Conservation (phyloP, 2,329 filamentous ascomycete species). For the Fusarium chuoi region DNA sequence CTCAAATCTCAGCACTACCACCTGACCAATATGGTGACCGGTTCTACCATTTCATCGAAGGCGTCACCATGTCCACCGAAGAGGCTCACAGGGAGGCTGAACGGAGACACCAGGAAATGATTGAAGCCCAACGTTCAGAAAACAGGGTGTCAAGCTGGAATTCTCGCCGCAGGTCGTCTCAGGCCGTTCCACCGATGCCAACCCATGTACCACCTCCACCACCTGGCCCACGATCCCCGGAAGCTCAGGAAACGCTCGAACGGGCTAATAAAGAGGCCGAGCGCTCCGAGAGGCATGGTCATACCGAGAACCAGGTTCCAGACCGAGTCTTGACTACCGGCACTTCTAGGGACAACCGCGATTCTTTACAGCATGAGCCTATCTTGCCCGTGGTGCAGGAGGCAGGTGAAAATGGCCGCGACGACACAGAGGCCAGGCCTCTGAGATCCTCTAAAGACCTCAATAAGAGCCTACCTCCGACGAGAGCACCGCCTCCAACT, state of each 20-base stretch:
- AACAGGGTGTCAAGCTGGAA: slow-evolving; percentile 53
- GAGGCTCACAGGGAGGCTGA: slow-evolving; percentile 76
- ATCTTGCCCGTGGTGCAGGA: slow-evolving; percentile 89
- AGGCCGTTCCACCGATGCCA: slow-evolving; percentile 56
- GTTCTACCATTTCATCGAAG: slow-evolving; percentile 91
- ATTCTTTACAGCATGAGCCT: slow-evolving; percentile 66
- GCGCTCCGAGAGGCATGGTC: slow-evolving; percentile 48
- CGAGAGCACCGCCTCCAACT: slow-evolving; percentile 52
- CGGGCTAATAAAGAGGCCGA: slow-evolving; percentile 53
- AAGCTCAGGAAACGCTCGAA: slow-evolving; percentile 54
- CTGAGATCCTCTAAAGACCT: slow-evolving; percentile 55
- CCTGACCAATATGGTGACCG: slow-evolving; percentile 92
- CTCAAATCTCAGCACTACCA: slow-evolving; percentile 91
- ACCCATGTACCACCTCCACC: slow-evolving; percentile 58
- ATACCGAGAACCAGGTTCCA: slow-evolving; percentile 63
- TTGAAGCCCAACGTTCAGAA: slow-evolving; percentile 47
- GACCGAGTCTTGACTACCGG: slow-evolving; percentile 66
- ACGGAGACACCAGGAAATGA: slow-evolving; percentile 70
- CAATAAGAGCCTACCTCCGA: slow-evolving; percentile 54
- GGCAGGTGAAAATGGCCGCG: slow-evolving; percentile 71
- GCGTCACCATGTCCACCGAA: slow-evolving; percentile 90
- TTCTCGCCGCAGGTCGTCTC: slow-evolving; percentile 49
- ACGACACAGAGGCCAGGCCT: slow-evolving; percentile 55
- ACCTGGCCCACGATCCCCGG: slow-evolving; percentile 49
- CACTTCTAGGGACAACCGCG: slow-evolving; percentile 55